Evolutionary conservation across 148 eudicot genomes (phyloP), one percentile per base, ranked within the genome.

Genomic region (Amaranthus hypochondriacus): DNA sequence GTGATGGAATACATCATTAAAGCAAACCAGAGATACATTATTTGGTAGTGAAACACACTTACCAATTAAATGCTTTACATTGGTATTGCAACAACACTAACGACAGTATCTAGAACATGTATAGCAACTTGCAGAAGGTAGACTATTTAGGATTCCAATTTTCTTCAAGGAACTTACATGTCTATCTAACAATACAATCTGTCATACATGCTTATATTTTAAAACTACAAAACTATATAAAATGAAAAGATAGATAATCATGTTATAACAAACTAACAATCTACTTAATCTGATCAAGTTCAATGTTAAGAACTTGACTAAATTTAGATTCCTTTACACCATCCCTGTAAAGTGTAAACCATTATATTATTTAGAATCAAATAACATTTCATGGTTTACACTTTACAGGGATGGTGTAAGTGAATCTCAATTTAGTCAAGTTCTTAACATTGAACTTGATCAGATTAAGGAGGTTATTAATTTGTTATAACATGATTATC

Each of bases 271-370:
- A 52, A 7, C 10, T n/a, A 47, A 42, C 2, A 3, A 78, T 84
- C 87, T 84, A 70, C 3, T 68, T 62, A 6, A 84, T 79, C 57
- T 84, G 82, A 5, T 79, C 87, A 13, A 84, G 59, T 64, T 84
- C 87, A 56, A 79, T 81, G 78, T 81, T 84, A 68, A 84, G 58
- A 5, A 84, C 84, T 74, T 84, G 87, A 60, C 52, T 69, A 63
- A 84, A 84, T 39, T 84, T 84, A 4, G 85, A 82, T 52, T 84
- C 87, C 48, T 85, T 82, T 6, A 84, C 87, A 13, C 87, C 87
- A 57, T 84, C 87, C 76, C 87, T 84, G 71, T 43, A 54, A 43
- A 50, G 18, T 18, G 18, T 18, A 18, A 18, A 18, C 18, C 18
- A 18, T 18, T 18, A 18, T 18, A 18, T 18, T 18, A 18, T 18